A percentile compares a stretch with the other conserved stretches of the same genome.
phyloP scores from a whole-genome alignment of 352 stramenopile genomes.

The Aphanomyces cochlioides region DNA sequence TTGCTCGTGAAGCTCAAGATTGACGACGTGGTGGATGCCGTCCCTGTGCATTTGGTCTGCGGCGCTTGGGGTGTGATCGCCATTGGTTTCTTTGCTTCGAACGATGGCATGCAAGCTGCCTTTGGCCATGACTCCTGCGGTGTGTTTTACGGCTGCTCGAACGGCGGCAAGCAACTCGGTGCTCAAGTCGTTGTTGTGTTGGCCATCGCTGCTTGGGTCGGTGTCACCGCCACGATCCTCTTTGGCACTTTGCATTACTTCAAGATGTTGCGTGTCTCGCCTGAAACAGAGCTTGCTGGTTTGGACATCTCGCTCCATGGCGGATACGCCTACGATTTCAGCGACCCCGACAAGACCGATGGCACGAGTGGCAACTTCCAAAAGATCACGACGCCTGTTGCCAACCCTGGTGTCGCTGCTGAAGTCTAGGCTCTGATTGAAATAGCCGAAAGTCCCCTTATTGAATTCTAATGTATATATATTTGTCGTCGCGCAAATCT shows the following conservation, averaged over 20 bases:
- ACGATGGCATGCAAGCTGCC: slow-evolving; percentile 35
- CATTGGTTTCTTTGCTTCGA: slow-evolving; percentile 63
- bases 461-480: no score
- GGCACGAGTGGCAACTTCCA: slow-evolving; percentile 2
- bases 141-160: slow-evolving; percentile 39
- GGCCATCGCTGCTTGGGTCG: slow-evolving; percentile 33
- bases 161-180: slow-evolving; percentile 31
- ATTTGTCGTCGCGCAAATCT: no score
- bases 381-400: background rate
- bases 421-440: no score
- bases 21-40: slow-evolving; percentile 81
- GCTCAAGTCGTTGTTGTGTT: slow-evolving; percentile 41
- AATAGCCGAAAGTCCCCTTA: no score
- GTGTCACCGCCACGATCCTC: slow-evolving; percentile 34
- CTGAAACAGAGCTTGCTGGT: slow-evolving; percentile 73
- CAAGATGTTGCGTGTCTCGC: slow-evolving; percentile 63
- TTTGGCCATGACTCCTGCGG: slow-evolving; percentile 28
- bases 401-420: no score
- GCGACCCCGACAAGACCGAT: background rate
- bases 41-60: slow-evolving; percentile 72
- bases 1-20: slow-evolving; percentile 44
- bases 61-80: slow-evolving; percentile 67
- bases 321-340: slow-evolving; percentile 48
- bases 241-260: slow-evolving; percentile 59
- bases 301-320: slow-evolving; percentile 78